Base-by-base conservation (phyloP, 306 rosid genomes). In the Fragaria vesca region DNA sequence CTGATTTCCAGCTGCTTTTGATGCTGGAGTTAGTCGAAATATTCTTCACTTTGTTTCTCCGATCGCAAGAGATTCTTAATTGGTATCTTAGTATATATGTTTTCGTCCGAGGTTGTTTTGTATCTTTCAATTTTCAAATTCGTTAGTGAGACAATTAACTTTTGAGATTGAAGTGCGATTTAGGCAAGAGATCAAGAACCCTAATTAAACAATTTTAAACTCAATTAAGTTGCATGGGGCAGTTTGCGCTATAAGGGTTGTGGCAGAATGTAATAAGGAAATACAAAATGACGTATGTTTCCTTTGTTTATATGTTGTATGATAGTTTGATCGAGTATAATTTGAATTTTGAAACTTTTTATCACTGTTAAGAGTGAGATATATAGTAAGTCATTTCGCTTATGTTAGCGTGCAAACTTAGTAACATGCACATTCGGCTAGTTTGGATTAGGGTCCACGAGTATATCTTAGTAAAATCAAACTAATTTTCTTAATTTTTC, bases 1-100 rank as follows among this genome's bases (percentile, higher is more conserved):
- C 48, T 13, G 34, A 34, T 21, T 28, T 30, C 46, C 48, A 46
- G n/a, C 71, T 75, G 71, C 79, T 75, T 75, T 75, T 75, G 79
- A 18, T 18, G 48, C 47, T 48, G 71, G 21, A 65, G 24, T 43
- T 65, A 30, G 24, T 65, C 17, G 21, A 62, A 17, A 61, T 28
- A 13, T 61, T 32, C 28, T 65, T 8, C 3, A 48, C 12, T 65
- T 32, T 62, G 16, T 12, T 34, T 45, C 47, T 63, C 12, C 50
- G 28, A 34, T 65, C 45, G 24, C 69, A 54, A 47, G 12, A 48
- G 16, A 32, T 62, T 15, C 68, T 62, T 61, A 24, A 13, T 18
- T 16, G 0, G 26, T 61, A 62, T 18, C 34, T 34, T 34, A 7
- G 4, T 32, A 24, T 24, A 24, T 24, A 52, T 54, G 32, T 54